Conservation (phyloP, 805 yeast species). For the Candida berthetii region DNA sequence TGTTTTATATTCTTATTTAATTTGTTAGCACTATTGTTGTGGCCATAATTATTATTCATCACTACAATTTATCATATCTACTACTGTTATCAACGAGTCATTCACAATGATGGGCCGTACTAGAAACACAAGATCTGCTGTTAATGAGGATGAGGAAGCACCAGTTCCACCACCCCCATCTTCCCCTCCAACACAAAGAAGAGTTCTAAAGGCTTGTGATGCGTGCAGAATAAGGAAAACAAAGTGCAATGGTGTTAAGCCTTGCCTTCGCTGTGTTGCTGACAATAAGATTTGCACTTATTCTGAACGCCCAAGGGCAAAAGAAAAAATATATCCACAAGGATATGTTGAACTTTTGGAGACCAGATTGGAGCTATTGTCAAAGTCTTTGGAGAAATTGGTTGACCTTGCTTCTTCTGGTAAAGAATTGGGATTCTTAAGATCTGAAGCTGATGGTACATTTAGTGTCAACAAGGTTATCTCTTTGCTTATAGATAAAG, state of each 20-base stretch:
- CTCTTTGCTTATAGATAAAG: not conserved
- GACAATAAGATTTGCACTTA: slow-evolving; percentile 57
- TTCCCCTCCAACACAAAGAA: slow-evolving; percentile 18
- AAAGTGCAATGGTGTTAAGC: slow-evolving; percentile 57
- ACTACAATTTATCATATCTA: no score
- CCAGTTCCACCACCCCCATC: not conserved
- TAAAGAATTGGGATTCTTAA: not conserved
- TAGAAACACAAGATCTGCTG: not conserved
- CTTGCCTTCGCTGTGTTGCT: slow-evolving; percentile 47
- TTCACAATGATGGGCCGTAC: not conserved
- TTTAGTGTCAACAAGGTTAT: not conserved
- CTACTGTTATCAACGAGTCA: no score
- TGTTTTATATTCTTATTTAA: no score
- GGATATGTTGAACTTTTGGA: slow-evolving; percentile 63
- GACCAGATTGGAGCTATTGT: slow-evolving; percentile 46
- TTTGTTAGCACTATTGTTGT: no score
- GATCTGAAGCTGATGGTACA: not conserved
- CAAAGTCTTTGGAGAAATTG: slow-evolving; percentile 31
- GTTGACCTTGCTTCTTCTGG: not conserved
- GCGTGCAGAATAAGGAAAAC: slow-evolving; percentile 58
- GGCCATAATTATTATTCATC: no score
- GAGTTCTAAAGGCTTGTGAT: slow-evolving; percentile 64
- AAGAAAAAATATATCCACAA: slow-evolving; percentile 49
- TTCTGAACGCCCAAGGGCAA: slow-evolving; percentile 45
- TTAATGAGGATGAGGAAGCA: not conserved